These are phyloP conservation scores for Trichophyton schoenleinii DNA, from an alignment of 2,329 filamentous ascomycete species.

Conservation along the genomic window DNA sequence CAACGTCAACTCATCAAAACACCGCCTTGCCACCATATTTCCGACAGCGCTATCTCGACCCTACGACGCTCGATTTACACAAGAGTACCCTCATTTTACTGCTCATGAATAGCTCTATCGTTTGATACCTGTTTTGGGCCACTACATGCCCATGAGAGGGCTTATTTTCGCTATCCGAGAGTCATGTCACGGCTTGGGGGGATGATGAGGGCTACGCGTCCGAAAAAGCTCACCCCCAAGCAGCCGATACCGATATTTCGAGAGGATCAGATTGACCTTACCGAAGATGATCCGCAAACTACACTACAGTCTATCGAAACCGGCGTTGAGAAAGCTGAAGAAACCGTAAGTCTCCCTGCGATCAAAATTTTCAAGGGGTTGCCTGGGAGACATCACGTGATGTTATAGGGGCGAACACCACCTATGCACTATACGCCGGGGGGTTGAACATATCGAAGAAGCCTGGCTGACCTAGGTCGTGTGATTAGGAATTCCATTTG, in stretches of 20 bases:
- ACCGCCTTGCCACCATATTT: constrained; percentile 24
- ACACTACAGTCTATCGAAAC: constrained; percentile 79
- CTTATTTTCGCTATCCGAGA: constrained; percentile 27
- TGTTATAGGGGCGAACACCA: constrained; percentile 3
- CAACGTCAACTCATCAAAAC: constrained; percentile 35
- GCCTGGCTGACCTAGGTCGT: constrained; percentile 3
- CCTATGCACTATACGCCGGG: background rate
- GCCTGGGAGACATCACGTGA: constrained; percentile 30
- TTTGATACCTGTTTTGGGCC: constrained; percentile 52
- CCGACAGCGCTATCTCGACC: constrained; percentile 31
- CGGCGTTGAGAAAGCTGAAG: constrained; percentile 91
- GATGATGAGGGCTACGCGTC: constrained; percentile 36
- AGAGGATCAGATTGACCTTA: constrained; percentile 80
- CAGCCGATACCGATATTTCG: constrained; percentile 74
- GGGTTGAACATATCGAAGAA: background rate
- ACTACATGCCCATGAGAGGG: constrained; percentile 34
- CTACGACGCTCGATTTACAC: constrained; percentile 42
- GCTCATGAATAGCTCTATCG: constrained; percentile 48
- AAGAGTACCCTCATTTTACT: constrained; percentile 41
- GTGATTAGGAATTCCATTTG: constrained; percentile 75
- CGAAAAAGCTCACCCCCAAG: constrained; percentile 75
- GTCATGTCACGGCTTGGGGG: constrained; percentile 35
- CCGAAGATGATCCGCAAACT: constrained; percentile 74
- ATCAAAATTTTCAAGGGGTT: constrained; percentile 19
- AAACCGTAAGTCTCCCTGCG: constrained; percentile 64